A percentile compares a stretch with the other conserved stretches of the same genome.
Evolutionary conservation across 495 filamentous ascomycete species (phyloP).

Genomic region (Neurospora sp.): DNA sequence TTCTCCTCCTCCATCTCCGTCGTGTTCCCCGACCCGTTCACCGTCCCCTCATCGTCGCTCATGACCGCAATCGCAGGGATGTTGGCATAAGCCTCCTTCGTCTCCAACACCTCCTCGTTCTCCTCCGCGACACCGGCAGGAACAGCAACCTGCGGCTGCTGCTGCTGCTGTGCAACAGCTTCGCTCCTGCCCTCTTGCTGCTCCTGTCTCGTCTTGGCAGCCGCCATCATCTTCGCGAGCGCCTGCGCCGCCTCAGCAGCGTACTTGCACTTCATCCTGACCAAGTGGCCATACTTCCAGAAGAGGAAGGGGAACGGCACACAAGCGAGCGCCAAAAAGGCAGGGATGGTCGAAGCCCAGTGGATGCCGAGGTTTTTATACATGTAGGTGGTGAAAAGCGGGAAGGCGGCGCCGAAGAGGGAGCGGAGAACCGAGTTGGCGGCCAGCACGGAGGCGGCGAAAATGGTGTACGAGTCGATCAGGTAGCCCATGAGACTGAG

Average conservation of each 20-base stretch:
- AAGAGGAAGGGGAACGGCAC: conserved; percentile 75
- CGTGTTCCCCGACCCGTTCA: not conserved
- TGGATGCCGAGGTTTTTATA: conserved; percentile 66
- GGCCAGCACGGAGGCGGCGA: conserved; percentile 69
- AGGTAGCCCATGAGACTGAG: conserved; percentile 68
- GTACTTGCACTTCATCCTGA: conserved; percentile 65
- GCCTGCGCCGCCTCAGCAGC: conserved; percentile 53
- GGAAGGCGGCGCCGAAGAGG: conserved; percentile 72
- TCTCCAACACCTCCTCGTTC: not conserved
- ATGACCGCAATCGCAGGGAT: not conserved
- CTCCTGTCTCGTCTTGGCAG: not conserved
- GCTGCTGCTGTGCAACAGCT: not conserved
- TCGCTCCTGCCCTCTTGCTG: conserved; percentile 5
- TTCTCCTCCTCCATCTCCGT: conserved; percentile 5
- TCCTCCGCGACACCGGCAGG: not conserved
- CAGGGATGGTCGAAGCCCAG: conserved; percentile 70
- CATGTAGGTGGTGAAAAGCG: conserved; percentile 72
- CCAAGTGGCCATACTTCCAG: conserved; percentile 59
- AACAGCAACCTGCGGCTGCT: conserved; percentile 3
- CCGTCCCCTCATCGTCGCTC: conserved; percentile 17
- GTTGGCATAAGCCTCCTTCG: not conserved
- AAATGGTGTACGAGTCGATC: conserved; percentile 74
- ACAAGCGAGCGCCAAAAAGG: conserved; percentile 65
- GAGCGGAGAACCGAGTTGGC: conserved; percentile 60
- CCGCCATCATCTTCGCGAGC: conserved; percentile 23